Evolutionary conservation across 176 grass and related monocot genomes (phyloP), one percentile per base, ranked within the genome.

Genomic region (Raddia guianensis): DNA sequence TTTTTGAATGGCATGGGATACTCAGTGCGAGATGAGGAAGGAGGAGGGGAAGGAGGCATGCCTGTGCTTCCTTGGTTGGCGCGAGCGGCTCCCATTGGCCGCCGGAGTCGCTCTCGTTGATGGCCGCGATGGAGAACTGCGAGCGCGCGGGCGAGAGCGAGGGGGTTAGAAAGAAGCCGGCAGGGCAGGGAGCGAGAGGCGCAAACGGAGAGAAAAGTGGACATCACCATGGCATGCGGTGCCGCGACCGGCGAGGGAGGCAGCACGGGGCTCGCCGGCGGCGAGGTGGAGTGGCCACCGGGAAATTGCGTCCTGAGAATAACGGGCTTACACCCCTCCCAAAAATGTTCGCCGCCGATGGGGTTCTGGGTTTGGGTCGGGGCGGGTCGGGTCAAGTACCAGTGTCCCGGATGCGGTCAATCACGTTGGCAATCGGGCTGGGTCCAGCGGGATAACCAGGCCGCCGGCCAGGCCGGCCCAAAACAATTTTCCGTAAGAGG

Each of bases 41-140:
- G 60, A 12, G 14, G 16, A 70, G 56, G 53, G 55, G 12, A 35
- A 72, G 56, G 63, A 62, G 45, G 15, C 75, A 33, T 84, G 53
- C 95, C 92, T 98, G 88, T 9, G 95, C 95, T 91, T 98, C 95
- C 72, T 98, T 98, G 35, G 95, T 94, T 8, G 95, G 95, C 35
- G 95, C 95, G 74, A 98, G 92, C 63, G 88, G 90, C 75, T 98
- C 92, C 95, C 92, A 98, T 72, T 91, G 84, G 20, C 82, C 90
- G 9, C 84, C 79, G 72, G 88, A 71, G 48, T 98, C 84, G 57
- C 86, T 83, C 5, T 98, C 92, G 88, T 98, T 98, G 82, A 98
- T 98, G 49, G 90, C 92, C 42, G 92, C 86, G 85, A 98, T 98
- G 88, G 95, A 98, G 90, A 98, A 98, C 95, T 98, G 83, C 34